Conservation (phyloP, 176 grass and related monocot genomes). For the Carex myosuroides region DNA sequence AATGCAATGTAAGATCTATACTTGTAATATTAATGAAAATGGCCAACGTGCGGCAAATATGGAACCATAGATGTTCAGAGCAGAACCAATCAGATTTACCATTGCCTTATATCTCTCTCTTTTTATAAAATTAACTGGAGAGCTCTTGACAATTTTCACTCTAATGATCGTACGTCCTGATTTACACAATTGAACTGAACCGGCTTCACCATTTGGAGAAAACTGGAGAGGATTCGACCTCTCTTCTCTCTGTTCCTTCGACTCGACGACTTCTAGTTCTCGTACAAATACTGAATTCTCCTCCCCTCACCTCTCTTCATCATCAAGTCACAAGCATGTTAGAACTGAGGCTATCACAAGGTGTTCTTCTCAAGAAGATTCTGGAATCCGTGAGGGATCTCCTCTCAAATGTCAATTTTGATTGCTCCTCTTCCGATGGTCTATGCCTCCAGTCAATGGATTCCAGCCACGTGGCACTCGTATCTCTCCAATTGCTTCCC, state of each 20-base stretch:
- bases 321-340: not conserved
- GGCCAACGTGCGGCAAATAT: no score
- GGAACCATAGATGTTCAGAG: not conserved
- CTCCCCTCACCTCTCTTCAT: not conserved
- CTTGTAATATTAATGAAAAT: no score
- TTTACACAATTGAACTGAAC: not conserved
- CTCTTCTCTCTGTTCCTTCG: not conserved
- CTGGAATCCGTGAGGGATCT: conserved; percentile 15
- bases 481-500: conserved; percentile 1
- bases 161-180: not conserved
- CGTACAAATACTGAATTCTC: not conserved
- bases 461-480: conserved; percentile 17
- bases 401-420: conserved; percentile 7
- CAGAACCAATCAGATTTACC: not conserved
- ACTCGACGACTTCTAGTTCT: not conserved
- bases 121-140: not conserved
- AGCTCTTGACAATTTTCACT: not conserved
- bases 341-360: conserved; percentile 8
- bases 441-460: conserved; percentile 24
- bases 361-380: conserved; percentile 16
- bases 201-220: not conserved
- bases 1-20: no score
- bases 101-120: not conserved
- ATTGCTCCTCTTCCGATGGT: conserved; percentile 2
- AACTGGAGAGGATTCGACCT: not conserved